These are phyloP conservation scores for Solanum tarapatanum DNA, from an alignment of 257 asterid species.

Conservation along the genomic window DNA sequence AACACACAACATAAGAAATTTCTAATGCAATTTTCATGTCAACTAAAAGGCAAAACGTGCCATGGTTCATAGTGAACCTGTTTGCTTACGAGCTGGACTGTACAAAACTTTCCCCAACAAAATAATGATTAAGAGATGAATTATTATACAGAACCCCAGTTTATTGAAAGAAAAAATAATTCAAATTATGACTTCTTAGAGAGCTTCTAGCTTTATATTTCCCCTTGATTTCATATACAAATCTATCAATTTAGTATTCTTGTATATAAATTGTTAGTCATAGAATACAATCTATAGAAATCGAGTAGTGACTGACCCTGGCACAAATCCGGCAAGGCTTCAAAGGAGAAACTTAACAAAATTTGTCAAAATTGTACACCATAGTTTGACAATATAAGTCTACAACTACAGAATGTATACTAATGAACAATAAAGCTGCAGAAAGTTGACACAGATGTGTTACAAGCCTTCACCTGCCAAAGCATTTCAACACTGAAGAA, in stretches of 20 bases:
- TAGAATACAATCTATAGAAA: background rate
- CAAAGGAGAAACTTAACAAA: background rate
- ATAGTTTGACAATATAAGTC: background rate
- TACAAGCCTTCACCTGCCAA: slow-evolving; percentile 49
- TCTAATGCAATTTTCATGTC: background rate
- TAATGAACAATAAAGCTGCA: background rate
- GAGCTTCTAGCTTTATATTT: background rate
- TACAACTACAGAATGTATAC: background rate
- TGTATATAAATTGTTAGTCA: background rate
- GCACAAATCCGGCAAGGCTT: background rate
- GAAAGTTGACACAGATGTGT: background rate
- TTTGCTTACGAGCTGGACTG: background rate
- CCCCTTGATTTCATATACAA: background rate
- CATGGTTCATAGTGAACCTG: background rate
- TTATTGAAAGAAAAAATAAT: background rate
- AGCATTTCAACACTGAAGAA: slow-evolving; percentile 53
- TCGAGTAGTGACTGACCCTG: background rate
- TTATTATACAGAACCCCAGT: background rate
- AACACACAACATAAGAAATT: background rate
- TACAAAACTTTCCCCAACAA: background rate
- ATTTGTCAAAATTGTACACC: background rate
- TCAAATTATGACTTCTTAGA: background rate
- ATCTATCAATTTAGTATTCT: background rate
- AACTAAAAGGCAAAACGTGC: background rate
- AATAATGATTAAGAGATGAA: background rate